phyloP scores from a whole-genome alignment of 202 grass and related monocot species.

The Schoenoplectus tabernaemontani region DNA sequence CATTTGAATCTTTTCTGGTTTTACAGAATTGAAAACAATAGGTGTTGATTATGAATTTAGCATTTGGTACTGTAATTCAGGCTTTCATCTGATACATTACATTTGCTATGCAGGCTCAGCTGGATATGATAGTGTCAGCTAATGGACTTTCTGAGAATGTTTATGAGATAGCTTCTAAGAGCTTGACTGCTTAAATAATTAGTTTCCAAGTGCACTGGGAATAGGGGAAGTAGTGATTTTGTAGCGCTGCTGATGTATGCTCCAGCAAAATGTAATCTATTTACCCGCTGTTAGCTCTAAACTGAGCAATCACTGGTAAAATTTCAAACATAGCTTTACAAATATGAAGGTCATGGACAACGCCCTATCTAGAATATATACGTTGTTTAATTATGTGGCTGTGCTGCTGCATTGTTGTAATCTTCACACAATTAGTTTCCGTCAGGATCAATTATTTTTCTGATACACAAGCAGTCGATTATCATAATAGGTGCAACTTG shows the following conservation, averaged over 20 bases:
- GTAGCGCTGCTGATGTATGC: neutral
- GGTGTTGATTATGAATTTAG: no score
- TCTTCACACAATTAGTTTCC: no score
- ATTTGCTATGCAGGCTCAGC: constrained; percentile 48
- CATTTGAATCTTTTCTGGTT: no score
- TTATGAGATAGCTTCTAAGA: constrained; percentile 87
- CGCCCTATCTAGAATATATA: neutral
- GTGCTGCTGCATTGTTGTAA: no score
- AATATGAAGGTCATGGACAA: neutral
- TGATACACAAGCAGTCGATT: no score
- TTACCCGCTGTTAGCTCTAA: neutral
- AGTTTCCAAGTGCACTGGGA: neutral
- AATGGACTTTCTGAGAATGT: constrained; percentile 94
- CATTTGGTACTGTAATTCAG: neutral
- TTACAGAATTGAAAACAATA: no score
- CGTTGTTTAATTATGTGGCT: neutral
- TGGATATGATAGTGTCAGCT: constrained; percentile 79
- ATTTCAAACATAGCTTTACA: neutral
- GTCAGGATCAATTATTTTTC: no score
- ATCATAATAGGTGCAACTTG: no score
- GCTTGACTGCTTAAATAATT: constrained; percentile 53
- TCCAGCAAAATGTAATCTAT: constrained; percentile 2
- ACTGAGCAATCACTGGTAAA: neutral
- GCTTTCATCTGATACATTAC: neutral
- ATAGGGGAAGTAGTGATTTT: neutral